These are phyloP conservation scores for Populus nigra DNA, from an alignment of 345 rosid species.

Conservation along the genomic window DNA sequence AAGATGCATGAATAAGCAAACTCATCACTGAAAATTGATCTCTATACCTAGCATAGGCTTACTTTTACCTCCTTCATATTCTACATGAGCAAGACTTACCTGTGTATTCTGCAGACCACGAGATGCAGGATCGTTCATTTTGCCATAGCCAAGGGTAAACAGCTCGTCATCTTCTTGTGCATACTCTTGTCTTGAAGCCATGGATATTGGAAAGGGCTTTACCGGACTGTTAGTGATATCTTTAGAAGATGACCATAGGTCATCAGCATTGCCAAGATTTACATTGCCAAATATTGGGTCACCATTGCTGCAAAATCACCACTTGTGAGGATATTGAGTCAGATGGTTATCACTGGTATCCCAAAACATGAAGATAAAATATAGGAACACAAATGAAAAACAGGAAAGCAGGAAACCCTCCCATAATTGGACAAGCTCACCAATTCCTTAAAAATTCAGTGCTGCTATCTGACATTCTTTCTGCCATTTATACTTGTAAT, in stretches of 20 bases:
- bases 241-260: conserved; percentile 75
- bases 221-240: conserved; percentile 49
- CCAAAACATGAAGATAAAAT: not conserved
- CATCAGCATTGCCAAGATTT: conserved; percentile 61
- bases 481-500: not conserved
- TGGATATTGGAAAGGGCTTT: conserved; percentile 44
- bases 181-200: conserved; percentile 51
- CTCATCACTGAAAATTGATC: not conserved
- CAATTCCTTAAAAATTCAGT: not conserved
- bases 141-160: conserved; percentile 35
- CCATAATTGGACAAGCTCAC: conserved; percentile 1
- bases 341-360: conserved; percentile 38
- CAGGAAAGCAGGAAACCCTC: not conserved
- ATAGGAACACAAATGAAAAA: not conserved
- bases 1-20: conserved; percentile 3
- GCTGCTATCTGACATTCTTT: not conserved
- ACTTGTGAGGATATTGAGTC: conserved; percentile 87
- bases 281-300: conserved; percentile 74
- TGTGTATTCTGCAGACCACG: conserved; percentile 33
- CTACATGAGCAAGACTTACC: conserved; percentile 26
- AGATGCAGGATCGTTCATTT: conserved; percentile 43
- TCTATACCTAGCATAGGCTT: conserved; percentile 46
- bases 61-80: conserved; percentile 36
- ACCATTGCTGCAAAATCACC: conserved; percentile 93
- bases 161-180: conserved; percentile 48